Evolutionary conservation across 495 filamentous ascomycete species (phyloP).

Genomic region (Penicillium salamii): DNA sequence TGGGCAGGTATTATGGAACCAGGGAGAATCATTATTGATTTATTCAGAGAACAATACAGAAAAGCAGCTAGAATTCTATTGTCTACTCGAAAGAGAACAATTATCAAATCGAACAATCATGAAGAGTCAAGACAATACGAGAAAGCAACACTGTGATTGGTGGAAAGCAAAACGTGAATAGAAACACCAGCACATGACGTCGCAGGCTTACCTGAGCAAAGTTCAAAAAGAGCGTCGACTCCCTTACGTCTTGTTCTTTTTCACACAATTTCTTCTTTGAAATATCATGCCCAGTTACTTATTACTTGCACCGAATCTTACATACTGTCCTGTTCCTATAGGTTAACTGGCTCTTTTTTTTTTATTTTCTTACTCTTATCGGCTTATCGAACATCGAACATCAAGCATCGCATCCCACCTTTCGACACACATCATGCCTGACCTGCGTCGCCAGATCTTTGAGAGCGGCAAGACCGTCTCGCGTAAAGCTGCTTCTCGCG

Average conservation of each 20-base stretch:
- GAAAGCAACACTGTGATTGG: neutral
- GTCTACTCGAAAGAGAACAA: no score
- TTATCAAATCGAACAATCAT: no score
- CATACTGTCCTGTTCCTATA: conserved; percentile 28
- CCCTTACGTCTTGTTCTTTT: neutral
- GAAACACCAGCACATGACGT: neutral
- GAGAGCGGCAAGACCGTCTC: conserved; percentile 92
- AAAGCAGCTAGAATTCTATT: no score
- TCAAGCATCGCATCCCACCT: conserved; percentile 4
- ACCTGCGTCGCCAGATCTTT: conserved; percentile 72
- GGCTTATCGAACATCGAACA: neutral
- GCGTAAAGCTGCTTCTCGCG: conserved; percentile 75
- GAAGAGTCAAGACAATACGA: neutral
- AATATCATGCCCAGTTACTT: conserved; percentile 5
- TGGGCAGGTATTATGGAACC: no score
- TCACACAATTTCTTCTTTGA: neutral
- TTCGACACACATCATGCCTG: conserved; percentile 34
- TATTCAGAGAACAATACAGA: no score
- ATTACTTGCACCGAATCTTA: conserved; percentile 8
- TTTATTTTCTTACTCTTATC: neutral
- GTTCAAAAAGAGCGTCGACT: neutral
- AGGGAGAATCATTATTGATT: no score
- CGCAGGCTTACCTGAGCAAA: conserved; percentile 4
- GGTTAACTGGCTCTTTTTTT: conserved; percentile 16
- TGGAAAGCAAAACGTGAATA: conserved; percentile 1